These are phyloP conservation scores for Pichia exigua DNA, from an alignment of 805 yeast species.

Conservation along the genomic window DNA sequence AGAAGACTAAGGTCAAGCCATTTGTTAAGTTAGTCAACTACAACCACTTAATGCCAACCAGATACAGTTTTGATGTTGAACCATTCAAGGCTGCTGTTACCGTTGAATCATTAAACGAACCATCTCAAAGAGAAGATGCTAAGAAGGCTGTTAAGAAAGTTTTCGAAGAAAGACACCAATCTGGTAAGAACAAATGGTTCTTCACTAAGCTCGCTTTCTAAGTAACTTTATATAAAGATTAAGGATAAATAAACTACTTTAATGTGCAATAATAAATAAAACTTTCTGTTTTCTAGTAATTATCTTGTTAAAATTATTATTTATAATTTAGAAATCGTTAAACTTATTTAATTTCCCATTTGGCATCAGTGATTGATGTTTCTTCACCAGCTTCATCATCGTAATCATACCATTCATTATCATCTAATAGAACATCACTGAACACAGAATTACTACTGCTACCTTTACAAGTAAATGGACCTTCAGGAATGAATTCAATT, in stretches of 20 bases:
- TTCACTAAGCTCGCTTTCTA: conserved; percentile 69
- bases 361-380: conserved; percentile 70
- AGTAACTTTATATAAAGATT: conserved; percentile 12
- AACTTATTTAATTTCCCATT: conserved; percentile 47
- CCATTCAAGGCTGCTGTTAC: conserved; percentile 85
- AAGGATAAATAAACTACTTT: conserved; percentile 8
- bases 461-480: conserved; percentile 50
- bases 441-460: conserved; percentile 26
- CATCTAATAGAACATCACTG: conserved; percentile 51
- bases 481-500: conserved; percentile 57
- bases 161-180: conserved; percentile 98
- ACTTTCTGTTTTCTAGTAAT: conserved; percentile 6
- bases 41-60: conserved; percentile 99
- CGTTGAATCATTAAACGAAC: conserved; percentile 92
- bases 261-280: conserved; percentile 10
- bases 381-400: conserved; percentile 79
- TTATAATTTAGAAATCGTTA: background rate
- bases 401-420: conserved; percentile 90
- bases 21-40: conserved; percentile 98
- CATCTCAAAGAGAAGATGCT: conserved; percentile 97
- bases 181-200: conserved; percentile 99
- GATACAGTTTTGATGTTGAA: conserved; percentile 97
- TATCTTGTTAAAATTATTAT: background rate
- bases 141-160: conserved; percentile 98
- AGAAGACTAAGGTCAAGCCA: conserved; percentile 98